These are phyloP conservation scores for Eimeria praecox DNA, from an alignment of 169 alveolate genomes.

Conservation along the genomic window DNA sequence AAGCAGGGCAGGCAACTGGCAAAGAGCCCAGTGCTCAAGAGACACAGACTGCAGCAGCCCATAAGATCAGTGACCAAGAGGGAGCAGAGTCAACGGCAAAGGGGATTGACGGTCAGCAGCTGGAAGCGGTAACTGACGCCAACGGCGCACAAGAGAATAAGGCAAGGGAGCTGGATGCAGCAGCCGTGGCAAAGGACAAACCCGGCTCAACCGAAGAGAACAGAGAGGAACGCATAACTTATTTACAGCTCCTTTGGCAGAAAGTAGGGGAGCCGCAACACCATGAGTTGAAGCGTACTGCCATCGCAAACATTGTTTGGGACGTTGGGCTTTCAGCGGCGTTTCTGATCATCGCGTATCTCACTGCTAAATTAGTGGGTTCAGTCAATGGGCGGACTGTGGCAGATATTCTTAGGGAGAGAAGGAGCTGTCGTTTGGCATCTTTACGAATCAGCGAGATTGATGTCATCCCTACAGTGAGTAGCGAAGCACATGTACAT, in stretches of 20 bases:
- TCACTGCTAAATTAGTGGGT: slow-evolving; percentile 25
- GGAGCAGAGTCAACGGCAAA: neutral
- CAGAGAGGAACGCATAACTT: neutral
- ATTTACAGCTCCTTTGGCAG: slow-evolving; percentile 67
- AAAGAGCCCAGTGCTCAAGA: slow-evolving; percentile 24
- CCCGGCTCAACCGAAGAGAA: neutral
- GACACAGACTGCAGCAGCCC: neutral
- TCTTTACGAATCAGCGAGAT: neutral
- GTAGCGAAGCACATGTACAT: neutral
- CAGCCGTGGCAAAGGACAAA: neutral
- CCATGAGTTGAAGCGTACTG: slow-evolving; percentile 33
- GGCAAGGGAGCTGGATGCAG: neutral
- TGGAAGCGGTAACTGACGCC: neutral
- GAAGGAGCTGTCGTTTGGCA: neutral
- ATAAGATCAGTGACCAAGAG: neutral
- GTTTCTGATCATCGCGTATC: neutral
- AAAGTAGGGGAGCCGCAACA: slow-evolving; percentile 62
- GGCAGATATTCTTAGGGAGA: slow-evolving; percentile 24
- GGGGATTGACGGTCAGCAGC: neutral
- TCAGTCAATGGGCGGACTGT: slow-evolving; percentile 20
- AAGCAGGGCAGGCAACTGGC: slow-evolving; percentile 9
- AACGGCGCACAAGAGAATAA: neutral
- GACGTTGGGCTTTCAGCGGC: slow-evolving; percentile 30
- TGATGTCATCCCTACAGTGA: neutral
- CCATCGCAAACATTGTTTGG: slow-evolving; percentile 10